phyloP scores from a whole-genome alignment of 2,329 filamentous ascomycete species.

The Colletotrichum spinosum region DNA sequence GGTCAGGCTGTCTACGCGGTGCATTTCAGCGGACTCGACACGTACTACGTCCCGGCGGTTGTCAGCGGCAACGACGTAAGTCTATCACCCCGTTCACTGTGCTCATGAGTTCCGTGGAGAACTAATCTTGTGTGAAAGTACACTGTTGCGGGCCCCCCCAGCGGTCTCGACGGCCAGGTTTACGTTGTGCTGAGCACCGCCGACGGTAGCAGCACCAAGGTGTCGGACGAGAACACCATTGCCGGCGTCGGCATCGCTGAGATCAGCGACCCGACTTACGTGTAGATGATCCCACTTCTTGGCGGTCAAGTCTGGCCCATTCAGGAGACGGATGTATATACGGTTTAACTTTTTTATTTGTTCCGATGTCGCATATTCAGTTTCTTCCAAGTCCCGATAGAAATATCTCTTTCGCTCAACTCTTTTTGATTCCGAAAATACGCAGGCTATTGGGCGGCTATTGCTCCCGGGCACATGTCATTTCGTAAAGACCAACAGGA shows the following conservation, averaged over 20 bases:
- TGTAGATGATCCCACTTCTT: neutral
- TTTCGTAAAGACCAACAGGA: too few species aligned
- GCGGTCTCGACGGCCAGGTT: constrained; percentile 51
- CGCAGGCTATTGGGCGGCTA: too few species aligned
- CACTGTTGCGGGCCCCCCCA: constrained; percentile 42
- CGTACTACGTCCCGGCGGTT: constrained; percentile 36
- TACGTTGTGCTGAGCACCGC: constrained; percentile 53
- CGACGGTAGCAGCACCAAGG: constrained; percentile 44
- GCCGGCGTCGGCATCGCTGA: constrained; percentile 52
- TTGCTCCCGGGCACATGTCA: too few species aligned
- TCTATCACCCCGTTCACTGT: constrained; percentile 38
- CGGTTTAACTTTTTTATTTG: too few species aligned
- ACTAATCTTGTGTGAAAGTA: constrained; percentile 19
- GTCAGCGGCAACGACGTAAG: constrained; percentile 33
- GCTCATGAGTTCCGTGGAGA: constrained; percentile 38
- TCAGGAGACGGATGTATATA: too few species aligned
- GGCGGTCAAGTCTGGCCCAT: too few species aligned
- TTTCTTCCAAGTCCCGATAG: too few species aligned
- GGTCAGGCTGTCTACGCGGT: constrained; percentile 45
- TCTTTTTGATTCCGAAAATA: too few species aligned
- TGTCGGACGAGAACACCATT: constrained; percentile 51
- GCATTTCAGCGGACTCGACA: constrained; percentile 46
- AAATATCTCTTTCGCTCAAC: too few species aligned
- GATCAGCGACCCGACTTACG: constrained; percentile 18
- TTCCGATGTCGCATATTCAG: too few species aligned